Base-by-base conservation (phyloP, 768 basidiomycete species). In the Exsudoporus frostii region DNA sequence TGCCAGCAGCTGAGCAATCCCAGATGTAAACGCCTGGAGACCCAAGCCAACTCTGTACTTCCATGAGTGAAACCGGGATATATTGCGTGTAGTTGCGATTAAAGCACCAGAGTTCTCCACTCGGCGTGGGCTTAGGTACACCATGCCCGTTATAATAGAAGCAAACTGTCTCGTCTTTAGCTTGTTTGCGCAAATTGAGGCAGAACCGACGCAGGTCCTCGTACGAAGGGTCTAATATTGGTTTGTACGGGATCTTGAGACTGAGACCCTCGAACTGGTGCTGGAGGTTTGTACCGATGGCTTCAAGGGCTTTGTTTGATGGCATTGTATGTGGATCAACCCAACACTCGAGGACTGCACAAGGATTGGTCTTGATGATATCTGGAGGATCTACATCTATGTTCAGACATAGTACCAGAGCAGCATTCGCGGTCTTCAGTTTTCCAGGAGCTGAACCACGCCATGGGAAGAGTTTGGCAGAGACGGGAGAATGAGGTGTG, bases 131-230 rank as follows among this genome's bases (percentile, higher is more conserved):
- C 64, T 92, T 95, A 2, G 96, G 96, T 20, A 99, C 97, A 22
- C 97, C 97, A 57, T 98, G 97, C 3, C 97, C 97, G 58, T 98
- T 99, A 73, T 98, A 99, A 72, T 98, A 92, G 71, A 98, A 96
- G 27, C 98, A 76, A 7, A 92, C 86, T 2, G 97, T 86, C 65
- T 99, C 97, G 34, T 94, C 90, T 68, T 93, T 92, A 1, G 96
- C 94, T 45, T 86, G 83, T 63, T 88, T 91, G 50, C 97, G 85
- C 37, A 96, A 72, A 20, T 79, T 84, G 51, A 84, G 77, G 64
- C 93, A 97, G 59, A 92, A 90, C 51, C 89, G 85, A 65, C 89
- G 88, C 36, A 96, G 79, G 61, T 98, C 96, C 63, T 98, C 95
- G 56, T 93, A 85, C 1, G 92, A 92, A 9, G 97, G 97, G 69